A percentile compares a stretch with the other conserved stretches of the same genome.
phyloP scores from a whole-genome alignment of 1,284 basidiomycete species.

The Salmacisia buchloeana region DNA sequence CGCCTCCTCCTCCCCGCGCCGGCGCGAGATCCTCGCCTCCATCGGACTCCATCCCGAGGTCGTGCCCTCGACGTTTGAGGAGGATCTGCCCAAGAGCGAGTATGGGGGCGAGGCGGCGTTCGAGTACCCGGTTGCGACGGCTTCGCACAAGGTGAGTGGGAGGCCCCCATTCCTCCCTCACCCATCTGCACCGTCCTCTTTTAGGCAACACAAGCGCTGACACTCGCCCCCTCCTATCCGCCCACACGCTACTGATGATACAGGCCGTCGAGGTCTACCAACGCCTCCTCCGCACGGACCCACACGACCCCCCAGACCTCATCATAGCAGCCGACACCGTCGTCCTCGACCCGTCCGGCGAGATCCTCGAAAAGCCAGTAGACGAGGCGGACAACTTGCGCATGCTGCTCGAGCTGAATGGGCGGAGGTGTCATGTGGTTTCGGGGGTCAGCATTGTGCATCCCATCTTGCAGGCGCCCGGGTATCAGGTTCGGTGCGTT shows the following conservation, averaged over 20 bases:
- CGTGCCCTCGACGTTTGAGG: slow-evolving; percentile 79
- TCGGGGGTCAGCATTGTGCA: slow-evolving; percentile 60
- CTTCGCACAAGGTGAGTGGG: slow-evolving; percentile 64
- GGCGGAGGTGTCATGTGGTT: slow-evolving; percentile 56
- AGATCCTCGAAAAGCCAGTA: slow-evolving; percentile 78
- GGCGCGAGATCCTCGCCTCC: slow-evolving; percentile 39
- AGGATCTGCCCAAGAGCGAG: slow-evolving; percentile 66
- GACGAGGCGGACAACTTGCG: slow-evolving; percentile 76
- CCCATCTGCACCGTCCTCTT: background rate
- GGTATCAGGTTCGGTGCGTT: slow-evolving; percentile 71
- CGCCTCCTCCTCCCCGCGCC: slow-evolving; percentile 38
- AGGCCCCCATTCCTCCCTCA: background rate
- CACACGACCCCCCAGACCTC: slow-evolving; percentile 67
- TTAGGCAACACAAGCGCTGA: too few species aligned
- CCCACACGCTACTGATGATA: background rate
- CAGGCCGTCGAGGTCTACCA: slow-evolving; percentile 50
- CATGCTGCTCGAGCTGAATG: slow-evolving; percentile 82
- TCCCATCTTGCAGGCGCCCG: slow-evolving; percentile 75
- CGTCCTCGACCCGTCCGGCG: slow-evolving; percentile 31
- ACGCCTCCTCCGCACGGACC: slow-evolving; percentile 26
- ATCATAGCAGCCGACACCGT: slow-evolving; percentile 65
- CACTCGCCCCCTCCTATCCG: too few species aligned
- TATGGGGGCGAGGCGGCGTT: slow-evolving; percentile 67
- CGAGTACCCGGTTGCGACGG: slow-evolving; percentile 90
- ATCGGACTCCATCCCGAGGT: slow-evolving; percentile 71